Percentiles rank a stretch among this genome's conserved stretches.
phyloP scores from a whole-genome alignment of 2,329 filamentous ascomycete species.

The Teratosphaeria epicoccoides region DNA sequence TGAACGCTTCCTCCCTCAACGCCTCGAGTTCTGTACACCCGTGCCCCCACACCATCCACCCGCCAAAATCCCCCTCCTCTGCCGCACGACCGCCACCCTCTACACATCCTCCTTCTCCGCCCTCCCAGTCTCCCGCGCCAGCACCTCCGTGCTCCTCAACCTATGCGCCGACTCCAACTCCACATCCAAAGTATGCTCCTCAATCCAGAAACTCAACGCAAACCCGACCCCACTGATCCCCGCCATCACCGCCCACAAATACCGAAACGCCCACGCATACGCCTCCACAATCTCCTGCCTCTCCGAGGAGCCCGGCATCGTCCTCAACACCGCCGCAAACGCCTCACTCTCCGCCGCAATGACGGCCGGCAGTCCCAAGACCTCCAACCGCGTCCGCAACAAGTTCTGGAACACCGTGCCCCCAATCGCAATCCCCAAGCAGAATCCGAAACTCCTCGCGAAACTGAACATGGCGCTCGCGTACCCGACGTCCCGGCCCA shows the following conservation, averaged over 20 bases:
- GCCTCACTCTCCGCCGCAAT: slow-evolving; percentile 15
- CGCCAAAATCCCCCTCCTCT: background rate
- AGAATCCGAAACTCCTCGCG: slow-evolving; percentile 37
- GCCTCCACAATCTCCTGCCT: slow-evolving; percentile 8
- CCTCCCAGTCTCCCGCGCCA: background rate
- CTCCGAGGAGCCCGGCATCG: slow-evolving; percentile 6
- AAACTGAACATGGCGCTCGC: slow-evolving; percentile 37
- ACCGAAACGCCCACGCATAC: slow-evolving; percentile 14
- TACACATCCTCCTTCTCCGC: background rate
- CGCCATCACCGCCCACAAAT: slow-evolving; percentile 15
- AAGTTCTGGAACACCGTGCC: slow-evolving; percentile 33
- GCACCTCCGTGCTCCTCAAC: background rate
- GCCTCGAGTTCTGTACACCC: no score
- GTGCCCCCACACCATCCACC: background rate
- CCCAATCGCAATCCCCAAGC: slow-evolving; percentile 38
- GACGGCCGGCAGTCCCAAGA: slow-evolving; percentile 4
- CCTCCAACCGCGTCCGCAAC: slow-evolving; percentile 8
- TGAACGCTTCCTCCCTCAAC: no score
- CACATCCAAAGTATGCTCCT: slow-evolving; percentile 6
- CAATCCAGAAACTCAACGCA: slow-evolving; percentile 6
- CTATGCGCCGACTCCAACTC: background rate
- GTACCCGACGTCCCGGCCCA: slow-evolving; percentile 25
- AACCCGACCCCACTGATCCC: slow-evolving; percentile 17
- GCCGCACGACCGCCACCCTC: background rate
- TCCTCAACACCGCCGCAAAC: slow-evolving; percentile 10